phyloP scores from a whole-genome alignment of 257 asterid species.

The Hygrophila difformis region DNA sequence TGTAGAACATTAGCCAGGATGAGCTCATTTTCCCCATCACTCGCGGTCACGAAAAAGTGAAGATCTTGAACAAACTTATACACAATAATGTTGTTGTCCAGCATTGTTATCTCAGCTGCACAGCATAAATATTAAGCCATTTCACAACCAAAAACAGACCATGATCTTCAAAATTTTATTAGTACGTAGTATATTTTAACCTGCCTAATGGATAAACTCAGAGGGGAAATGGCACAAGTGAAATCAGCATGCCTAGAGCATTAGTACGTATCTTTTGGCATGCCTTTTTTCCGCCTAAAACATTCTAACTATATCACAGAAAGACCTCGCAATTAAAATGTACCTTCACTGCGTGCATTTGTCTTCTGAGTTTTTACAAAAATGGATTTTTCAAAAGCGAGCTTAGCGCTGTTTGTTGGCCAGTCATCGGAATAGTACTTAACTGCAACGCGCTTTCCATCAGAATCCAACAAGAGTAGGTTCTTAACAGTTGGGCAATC shows the following conservation, averaged over 20 bases:
- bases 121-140: too few species aligned
- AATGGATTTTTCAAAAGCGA: conserved; percentile 54
- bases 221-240: too few species aligned
- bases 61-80: neutral
- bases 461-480: conserved; percentile 62
- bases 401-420: conserved; percentile 50
- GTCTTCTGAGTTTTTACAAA: conserved; percentile 61
- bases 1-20: neutral
- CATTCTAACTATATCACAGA: too few species aligned
- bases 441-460: conserved; percentile 68
- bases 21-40: neutral
- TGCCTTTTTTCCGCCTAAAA: too few species aligned
- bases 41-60: neutral
- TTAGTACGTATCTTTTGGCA: too few species aligned
- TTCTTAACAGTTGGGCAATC: conserved; percentile 55
- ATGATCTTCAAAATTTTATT: too few species aligned
- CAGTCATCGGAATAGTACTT: conserved; percentile 64
- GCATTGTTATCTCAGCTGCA: neutral
- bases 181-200: too few species aligned
- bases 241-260: too few species aligned
- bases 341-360: conserved; percentile 71
- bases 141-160: too few species aligned
- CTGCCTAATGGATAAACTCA: too few species aligned
- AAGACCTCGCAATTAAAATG: too few species aligned
- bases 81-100: neutral